phyloP scores from a whole-genome alignment of 345 rosid genomes.

The Clarkia xantiana region DNA sequence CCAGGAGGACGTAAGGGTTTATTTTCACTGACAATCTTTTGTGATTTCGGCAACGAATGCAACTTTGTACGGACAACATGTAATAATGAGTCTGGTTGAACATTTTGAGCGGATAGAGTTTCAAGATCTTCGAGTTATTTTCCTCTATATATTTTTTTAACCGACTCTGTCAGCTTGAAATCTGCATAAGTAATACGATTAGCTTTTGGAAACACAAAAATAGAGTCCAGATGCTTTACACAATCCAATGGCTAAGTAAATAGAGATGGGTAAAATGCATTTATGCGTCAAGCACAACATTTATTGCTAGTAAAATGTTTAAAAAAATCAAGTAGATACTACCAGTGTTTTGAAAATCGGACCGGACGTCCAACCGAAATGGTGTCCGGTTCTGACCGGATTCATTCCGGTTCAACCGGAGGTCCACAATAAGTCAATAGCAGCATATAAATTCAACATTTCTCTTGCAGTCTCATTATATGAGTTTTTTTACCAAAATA shows the following conservation, averaged over 20 bases:
- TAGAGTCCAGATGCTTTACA: not conserved
- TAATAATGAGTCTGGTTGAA: conserved; percentile 75
- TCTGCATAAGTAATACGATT: conserved; percentile 25
- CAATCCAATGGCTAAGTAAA: not conserved
- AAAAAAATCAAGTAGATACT: too few relatives aligned
- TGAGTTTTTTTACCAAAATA: too few relatives aligned
- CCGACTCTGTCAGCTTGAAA: conserved; percentile 77
- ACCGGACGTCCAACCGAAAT: too few relatives aligned
- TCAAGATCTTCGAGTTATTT: conserved; percentile 79
- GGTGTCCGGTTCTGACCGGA: too few relatives aligned
- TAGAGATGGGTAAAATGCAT: too few relatives aligned
- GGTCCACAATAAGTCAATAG: too few relatives aligned
- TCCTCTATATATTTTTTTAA: conserved; percentile 64
- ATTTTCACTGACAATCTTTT: conserved; percentile 80
- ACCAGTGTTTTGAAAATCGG: too few relatives aligned
- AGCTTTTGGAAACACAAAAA: conserved; percentile 5
- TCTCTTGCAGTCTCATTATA: too few relatives aligned
- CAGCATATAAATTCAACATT: too few relatives aligned
- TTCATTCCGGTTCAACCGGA: too few relatives aligned
- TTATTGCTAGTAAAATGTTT: too few relatives aligned
- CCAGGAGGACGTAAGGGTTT: conserved; percentile 92
- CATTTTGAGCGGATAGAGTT: conserved; percentile 70
- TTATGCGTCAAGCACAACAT: too few relatives aligned
- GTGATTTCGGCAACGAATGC: conserved; percentile 73
- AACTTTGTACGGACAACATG: conserved; percentile 84